Evolutionary conservation across 805 yeast species (phyloP).

Genomic region (Naumovozyma castellii): DNA sequence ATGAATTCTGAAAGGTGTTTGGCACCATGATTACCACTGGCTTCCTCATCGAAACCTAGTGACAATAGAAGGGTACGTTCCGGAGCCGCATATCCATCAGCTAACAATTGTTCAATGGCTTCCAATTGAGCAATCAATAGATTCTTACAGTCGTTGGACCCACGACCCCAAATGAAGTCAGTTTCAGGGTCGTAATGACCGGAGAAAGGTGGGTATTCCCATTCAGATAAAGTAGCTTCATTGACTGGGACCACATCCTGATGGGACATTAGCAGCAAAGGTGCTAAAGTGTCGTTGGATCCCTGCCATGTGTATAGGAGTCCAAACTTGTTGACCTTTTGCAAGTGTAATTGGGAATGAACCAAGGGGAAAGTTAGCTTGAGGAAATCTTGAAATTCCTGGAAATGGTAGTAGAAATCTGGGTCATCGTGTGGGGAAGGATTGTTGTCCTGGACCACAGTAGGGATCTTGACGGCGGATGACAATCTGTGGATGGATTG

Average conservation of each 20-base stretch:
- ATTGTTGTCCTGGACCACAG: constrained; percentile 50
- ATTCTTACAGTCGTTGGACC: constrained; percentile 68
- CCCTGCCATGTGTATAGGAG: constrained; percentile 62
- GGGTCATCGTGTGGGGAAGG: constrained; percentile 27
- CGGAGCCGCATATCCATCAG: constrained; percentile 42
- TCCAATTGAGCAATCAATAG: constrained; percentile 57
- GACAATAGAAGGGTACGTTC: constrained; percentile 53
- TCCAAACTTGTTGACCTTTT: constrained; percentile 54
- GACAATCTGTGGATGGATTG: constrained; percentile 37
- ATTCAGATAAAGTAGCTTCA: constrained; percentile 42
- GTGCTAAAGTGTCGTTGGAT: constrained; percentile 41
- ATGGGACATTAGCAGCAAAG: constrained; percentile 66
- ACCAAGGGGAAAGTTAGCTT: constrained; percentile 48
- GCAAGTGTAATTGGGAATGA: constrained; percentile 38
- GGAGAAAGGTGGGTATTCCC: constrained; percentile 61
- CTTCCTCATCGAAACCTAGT: constrained; percentile 77
- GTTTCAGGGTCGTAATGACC: constrained; percentile 55
- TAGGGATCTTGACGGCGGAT: constrained; percentile 56
- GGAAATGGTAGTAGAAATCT: constrained; percentile 35
- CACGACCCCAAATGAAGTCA: constrained; percentile 62
- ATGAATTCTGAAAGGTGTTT: constrained; percentile 36
- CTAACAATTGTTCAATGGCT: constrained; percentile 47
- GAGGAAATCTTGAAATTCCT: constrained; percentile 44
- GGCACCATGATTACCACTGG: constrained; percentile 58
- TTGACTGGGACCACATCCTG: constrained; percentile 81